These are phyloP conservation scores for Podaxis rugospora DNA, from an alignment of 768 basidiomycete species.

Conservation along the genomic window DNA sequence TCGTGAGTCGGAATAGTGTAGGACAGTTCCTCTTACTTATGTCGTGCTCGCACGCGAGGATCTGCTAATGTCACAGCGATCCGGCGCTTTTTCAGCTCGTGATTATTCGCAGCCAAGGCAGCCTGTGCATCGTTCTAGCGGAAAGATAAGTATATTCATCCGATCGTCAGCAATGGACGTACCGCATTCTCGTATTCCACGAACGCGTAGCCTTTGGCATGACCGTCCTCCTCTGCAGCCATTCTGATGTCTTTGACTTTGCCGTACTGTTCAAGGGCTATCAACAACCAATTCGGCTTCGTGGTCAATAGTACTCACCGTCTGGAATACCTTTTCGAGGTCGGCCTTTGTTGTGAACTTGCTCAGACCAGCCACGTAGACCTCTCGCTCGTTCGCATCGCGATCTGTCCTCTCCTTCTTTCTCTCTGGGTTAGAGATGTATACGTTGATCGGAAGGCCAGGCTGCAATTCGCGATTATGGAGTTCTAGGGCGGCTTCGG, in stretches of 20 bases:
- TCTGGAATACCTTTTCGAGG: slow-evolving; percentile 71
- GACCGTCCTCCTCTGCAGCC: slow-evolving; percentile 63
- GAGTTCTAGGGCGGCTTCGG: slow-evolving; percentile 74
- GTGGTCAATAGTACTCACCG: slow-evolving; percentile 39
- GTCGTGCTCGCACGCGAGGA: slow-evolving; percentile 52
- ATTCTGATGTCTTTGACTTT: slow-evolving; percentile 77
- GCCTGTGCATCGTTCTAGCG: slow-evolving; percentile 61
- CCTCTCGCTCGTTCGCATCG: slow-evolving; percentile 75
- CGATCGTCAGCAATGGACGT: slow-evolving; percentile 18
- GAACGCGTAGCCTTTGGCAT: slow-evolving; percentile 85
- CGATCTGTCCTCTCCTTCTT: slow-evolving; percentile 90
- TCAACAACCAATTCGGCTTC: not conserved
- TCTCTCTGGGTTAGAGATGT: slow-evolving; percentile 85
- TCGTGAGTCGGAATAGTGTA: not conserved
- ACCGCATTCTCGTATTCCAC: slow-evolving; percentile 88
- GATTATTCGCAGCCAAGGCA: slow-evolving; percentile 78
- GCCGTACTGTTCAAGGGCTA: slow-evolving; percentile 58
- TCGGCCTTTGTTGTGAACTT: slow-evolving; percentile 75
- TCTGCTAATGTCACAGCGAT: slow-evolving; percentile 88
- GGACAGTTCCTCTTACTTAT: slow-evolving; percentile 34
- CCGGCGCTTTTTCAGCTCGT: slow-evolving; percentile 84
- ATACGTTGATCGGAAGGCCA: slow-evolving; percentile 66
- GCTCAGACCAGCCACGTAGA: slow-evolving; percentile 86
- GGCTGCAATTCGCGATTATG: slow-evolving; percentile 74
- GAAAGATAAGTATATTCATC: not conserved